Evolutionary conservation across 1,139 yeast species (phyloP).

Genomic region (Suhomyces bokatorum): DNA sequence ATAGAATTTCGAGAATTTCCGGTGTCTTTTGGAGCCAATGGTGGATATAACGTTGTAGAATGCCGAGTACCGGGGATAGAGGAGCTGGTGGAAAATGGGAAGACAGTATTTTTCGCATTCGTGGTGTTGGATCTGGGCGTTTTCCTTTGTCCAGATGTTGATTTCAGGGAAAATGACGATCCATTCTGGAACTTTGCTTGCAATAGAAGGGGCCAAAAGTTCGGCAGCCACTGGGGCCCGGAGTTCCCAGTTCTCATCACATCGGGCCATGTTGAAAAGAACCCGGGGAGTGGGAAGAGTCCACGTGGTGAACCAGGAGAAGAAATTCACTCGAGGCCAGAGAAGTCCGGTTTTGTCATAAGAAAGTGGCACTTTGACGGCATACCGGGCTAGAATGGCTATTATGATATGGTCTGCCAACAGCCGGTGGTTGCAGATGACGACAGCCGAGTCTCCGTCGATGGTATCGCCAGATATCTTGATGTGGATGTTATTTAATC

Average conservation of each 20-base stretch:
- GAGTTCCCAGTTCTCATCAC: constrained; percentile 68
- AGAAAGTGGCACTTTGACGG: constrained; percentile 6
- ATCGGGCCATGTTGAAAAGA: constrained; percentile 42
- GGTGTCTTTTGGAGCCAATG: constrained; percentile 33
- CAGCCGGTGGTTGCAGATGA: constrained; percentile 57
- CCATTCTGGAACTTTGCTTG: constrained; percentile 49
- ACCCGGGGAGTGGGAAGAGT: constrained; percentile 48
- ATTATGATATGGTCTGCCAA: constrained; percentile 55
- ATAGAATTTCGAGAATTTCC: constrained; percentile 44
- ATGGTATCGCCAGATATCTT: constrained; percentile 45
- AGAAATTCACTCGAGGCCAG: constrained; percentile 49
- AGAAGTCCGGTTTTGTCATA: background rate
- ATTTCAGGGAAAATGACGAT: constrained; percentile 71
- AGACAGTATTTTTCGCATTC: constrained; percentile 53
- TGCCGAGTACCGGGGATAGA: constrained; percentile 69
- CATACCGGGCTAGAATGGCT: constrained; percentile 40
- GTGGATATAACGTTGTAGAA: constrained; percentile 50
- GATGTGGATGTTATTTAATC: constrained; percentile 38
- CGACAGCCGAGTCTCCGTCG: constrained; percentile 46
- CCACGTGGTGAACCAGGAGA: constrained; percentile 66
- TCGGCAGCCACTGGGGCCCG: constrained; percentile 30
- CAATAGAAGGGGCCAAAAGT: constrained; percentile 27
- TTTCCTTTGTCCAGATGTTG: constrained; percentile 56
- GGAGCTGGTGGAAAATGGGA: constrained; percentile 51
- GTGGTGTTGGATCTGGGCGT: constrained; percentile 47